A percentile compares a stretch with the other conserved stretches of the same genome.
Evolutionary conservation across 2,329 filamentous ascomycete species (phyloP).

Genomic region (Fusarium brachygibbosum): DNA sequence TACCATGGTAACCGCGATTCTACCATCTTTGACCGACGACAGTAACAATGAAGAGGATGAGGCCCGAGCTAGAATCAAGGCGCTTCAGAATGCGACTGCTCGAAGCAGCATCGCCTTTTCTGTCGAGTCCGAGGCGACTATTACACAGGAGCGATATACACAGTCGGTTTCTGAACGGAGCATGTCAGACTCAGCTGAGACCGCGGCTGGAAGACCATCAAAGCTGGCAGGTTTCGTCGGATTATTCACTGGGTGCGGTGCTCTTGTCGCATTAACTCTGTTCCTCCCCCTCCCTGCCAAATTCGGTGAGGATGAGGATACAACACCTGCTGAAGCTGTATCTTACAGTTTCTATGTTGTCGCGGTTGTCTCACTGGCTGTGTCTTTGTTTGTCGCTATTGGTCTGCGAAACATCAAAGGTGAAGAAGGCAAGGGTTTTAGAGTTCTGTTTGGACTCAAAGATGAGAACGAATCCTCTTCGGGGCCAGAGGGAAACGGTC

Average conservation of each 20-base stretch:
- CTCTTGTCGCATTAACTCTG: slow-evolving; percentile 82
- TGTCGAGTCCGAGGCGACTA: slow-evolving; percentile 80
- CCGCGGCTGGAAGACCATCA: slow-evolving; percentile 62
- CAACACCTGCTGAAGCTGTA: slow-evolving; percentile 80
- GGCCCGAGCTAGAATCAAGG: slow-evolving; percentile 51
- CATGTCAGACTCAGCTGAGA: slow-evolving; percentile 43
- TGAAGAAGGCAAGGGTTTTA: slow-evolving; percentile 83
- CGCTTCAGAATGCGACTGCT: slow-evolving; percentile 53
- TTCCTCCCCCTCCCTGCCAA: slow-evolving; percentile 90
- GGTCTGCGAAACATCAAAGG: slow-evolving; percentile 78
- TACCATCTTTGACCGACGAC: slow-evolving; percentile 78
- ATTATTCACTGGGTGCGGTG: slow-evolving; percentile 91
- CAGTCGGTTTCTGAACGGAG: slow-evolving; percentile 52
- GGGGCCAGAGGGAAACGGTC: slow-evolving; percentile 36
- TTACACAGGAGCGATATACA: slow-evolving; percentile 74
- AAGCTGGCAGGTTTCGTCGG: slow-evolving; percentile 89
- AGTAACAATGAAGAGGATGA: slow-evolving; percentile 50
- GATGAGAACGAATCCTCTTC: slow-evolving; percentile 42
- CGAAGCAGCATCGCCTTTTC: slow-evolving; percentile 75
- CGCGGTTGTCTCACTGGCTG: slow-evolving; percentile 75
- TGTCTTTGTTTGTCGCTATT: slow-evolving; percentile 82
- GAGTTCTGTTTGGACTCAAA: slow-evolving; percentile 64
- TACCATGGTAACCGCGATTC: slow-evolving; percentile 97
- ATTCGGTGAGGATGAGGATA: slow-evolving; percentile 78
- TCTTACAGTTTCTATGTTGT: slow-evolving; percentile 91